phyloP scores from a whole-genome alignment of 2,329 filamentous ascomycete species.

The Fusarium siculi region DNA sequence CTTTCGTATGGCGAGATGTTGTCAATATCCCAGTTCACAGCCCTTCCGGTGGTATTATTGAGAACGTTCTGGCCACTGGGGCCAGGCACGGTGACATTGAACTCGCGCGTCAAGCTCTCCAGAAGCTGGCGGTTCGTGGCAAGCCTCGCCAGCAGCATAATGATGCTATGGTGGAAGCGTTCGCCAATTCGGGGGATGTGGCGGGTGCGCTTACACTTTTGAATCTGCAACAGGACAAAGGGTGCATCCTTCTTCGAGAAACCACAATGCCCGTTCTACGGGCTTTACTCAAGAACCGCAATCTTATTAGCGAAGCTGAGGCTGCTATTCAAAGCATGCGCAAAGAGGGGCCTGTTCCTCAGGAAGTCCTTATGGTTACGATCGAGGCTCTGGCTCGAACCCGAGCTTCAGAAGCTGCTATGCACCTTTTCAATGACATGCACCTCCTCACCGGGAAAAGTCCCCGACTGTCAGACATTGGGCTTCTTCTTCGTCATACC shows the following conservation, averaged over 20 bases:
- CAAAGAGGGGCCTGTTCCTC: constrained; percentile 50
- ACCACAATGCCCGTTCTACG: constrained; percentile 72
- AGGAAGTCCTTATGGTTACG: constrained; percentile 49
- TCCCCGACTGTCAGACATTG: constrained; percentile 43
- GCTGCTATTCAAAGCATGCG: constrained; percentile 64
- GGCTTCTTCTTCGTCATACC: constrained; percentile 47
- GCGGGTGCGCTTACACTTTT: constrained; percentile 75
- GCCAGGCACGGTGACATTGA: constrained; percentile 73
- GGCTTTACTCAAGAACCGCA: constrained; percentile 60
- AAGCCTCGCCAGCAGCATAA: constrained; percentile 77
- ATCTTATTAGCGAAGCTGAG: constrained; percentile 63
- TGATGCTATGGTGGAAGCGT: constrained; percentile 79
- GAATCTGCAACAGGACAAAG: constrained; percentile 73
- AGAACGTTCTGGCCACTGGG: constrained; percentile 77
- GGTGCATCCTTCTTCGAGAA: constrained; percentile 63
- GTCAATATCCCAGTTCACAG: constrained; percentile 59
- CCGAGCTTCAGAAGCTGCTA: constrained; percentile 46
- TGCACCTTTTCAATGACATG: constrained; percentile 48
- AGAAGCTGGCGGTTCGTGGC: constrained; percentile 52
- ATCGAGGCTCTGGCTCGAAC: constrained; percentile 49
- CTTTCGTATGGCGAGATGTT: constrained; percentile 76
- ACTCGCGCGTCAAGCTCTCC: constrained; percentile 77
- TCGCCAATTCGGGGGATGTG: constrained; percentile 69
- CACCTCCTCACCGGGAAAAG: constrained; percentile 44
- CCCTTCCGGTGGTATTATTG: constrained; percentile 69